These are phyloP conservation scores for Cladophialophora carrionii DNA, from an alignment of 2,329 filamentous ascomycete genomes.

Conservation along the genomic window DNA sequence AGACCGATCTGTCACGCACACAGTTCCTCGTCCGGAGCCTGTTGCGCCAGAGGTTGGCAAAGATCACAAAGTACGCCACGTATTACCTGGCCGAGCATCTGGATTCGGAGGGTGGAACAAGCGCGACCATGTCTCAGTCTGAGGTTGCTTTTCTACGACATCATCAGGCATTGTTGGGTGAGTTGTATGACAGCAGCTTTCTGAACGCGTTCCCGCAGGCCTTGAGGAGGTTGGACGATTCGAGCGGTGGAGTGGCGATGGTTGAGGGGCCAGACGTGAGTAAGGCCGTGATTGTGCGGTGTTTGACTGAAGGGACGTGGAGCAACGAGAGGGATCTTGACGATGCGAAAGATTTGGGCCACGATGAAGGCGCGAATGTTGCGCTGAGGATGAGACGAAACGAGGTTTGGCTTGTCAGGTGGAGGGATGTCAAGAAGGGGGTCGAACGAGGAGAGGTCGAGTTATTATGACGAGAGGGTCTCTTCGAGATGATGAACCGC, in stretches of 20 bases:
- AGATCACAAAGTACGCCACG: slow-evolving; percentile 62
- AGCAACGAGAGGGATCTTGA: slow-evolving; percentile 33
- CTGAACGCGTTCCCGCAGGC: slow-evolving; percentile 76
- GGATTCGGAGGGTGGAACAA: slow-evolving; percentile 39
- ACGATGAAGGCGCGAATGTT: slow-evolving; percentile 38
- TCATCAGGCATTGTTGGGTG: slow-evolving; percentile 81
- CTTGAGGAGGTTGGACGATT: slow-evolving; percentile 86
- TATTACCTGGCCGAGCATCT: slow-evolving; percentile 42
- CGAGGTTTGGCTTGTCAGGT: slow-evolving; percentile 70
- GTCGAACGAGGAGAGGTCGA: slow-evolving; percentile 52
- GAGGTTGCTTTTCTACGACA: slow-evolving; percentile 82
- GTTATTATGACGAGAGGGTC: slow-evolving; percentile 42
- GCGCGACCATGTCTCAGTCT: slow-evolving; percentile 64
- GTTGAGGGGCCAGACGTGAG: slow-evolving; percentile 83
- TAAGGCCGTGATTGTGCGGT: slow-evolving; percentile 79
- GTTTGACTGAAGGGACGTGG: slow-evolving; percentile 43
- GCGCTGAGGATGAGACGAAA: slow-evolving; percentile 56
- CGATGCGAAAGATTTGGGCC: slow-evolving; percentile 1
- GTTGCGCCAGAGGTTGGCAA: slow-evolving; percentile 80
- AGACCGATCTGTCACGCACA: slow-evolving; percentile 92
- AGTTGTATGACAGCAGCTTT: slow-evolving; percentile 85
- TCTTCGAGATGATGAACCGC: not conserved
- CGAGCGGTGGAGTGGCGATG: slow-evolving; percentile 83
- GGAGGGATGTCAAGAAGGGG: slow-evolving; percentile 70
- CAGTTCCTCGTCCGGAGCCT: slow-evolving; percentile 88